phyloP scores from a whole-genome alignment of 208 protist genomes.

The Leishmania turanica region DNA sequence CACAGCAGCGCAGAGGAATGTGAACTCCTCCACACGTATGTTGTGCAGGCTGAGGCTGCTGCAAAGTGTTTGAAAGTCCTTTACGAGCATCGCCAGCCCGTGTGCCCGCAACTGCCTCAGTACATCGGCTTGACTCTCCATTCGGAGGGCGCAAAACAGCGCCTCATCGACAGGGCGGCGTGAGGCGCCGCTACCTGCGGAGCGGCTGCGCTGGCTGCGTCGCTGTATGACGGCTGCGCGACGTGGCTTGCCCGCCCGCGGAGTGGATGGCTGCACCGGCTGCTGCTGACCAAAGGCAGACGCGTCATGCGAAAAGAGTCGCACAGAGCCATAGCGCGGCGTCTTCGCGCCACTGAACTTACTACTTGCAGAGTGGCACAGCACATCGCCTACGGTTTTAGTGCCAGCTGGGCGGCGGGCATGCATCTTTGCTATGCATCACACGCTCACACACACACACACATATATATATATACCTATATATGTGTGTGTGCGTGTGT shows the following conservation, averaged over 20 bases:
- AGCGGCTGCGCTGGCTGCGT: neutral
- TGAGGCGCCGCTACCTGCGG: neutral
- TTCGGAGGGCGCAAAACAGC: constrained; percentile 26
- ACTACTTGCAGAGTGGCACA: neutral
- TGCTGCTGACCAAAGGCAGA: neutral
- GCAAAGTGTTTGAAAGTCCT: constrained; percentile 23
- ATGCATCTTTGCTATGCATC: neutral
- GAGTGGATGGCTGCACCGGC: neutral
- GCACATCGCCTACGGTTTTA: neutral
- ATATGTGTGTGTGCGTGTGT: too few species aligned
- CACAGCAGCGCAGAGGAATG: constrained; percentile 29
- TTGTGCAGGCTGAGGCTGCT: constrained; percentile 32
- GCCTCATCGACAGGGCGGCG: constrained; percentile 35
- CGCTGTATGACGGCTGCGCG: neutral
- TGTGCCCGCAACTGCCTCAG: constrained; percentile 16
- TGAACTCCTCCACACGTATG: constrained; percentile 24
- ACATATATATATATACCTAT: too few species aligned
- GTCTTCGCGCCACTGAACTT: too few species aligned
- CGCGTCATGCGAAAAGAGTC: neutral
- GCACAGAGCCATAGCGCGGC: neutral
- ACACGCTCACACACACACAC: neutral
- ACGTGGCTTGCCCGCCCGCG: neutral
- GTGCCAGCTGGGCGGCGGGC: neutral
- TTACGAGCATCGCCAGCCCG: constrained; percentile 12
- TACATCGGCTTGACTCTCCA: constrained; percentile 26